Conservation (phyloP, 352 stramenopile genomes). For the Elongisporangium undulatum region DNA sequence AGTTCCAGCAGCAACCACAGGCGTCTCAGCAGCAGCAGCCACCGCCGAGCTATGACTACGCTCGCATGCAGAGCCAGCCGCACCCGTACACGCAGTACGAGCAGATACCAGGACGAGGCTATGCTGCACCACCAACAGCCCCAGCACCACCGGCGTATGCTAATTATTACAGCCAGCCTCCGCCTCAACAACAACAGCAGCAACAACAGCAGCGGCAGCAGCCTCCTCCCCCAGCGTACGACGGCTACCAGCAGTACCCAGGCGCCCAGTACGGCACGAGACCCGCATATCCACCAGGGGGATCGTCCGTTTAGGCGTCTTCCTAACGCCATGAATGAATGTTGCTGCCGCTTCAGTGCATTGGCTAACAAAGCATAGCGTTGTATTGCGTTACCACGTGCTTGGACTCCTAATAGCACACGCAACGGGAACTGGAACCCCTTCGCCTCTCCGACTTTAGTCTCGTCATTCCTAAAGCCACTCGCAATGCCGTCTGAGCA, state of each 20-base stretch:
- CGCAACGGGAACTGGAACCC: no score
- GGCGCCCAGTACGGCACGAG: conserved; percentile 10
- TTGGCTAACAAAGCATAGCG: no score
- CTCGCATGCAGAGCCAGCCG: conserved; percentile 16
- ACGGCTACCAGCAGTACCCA: conserved; percentile 46
- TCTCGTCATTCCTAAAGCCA: no score
- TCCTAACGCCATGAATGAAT: no score
- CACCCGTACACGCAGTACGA: conserved; percentile 43
- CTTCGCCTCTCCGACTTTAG: no score
- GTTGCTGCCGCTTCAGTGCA: no score
- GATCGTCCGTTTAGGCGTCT: no score
- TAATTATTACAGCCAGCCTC: conserved; percentile 36
- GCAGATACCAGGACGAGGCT: conserved; percentile 17
- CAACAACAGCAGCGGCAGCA: conserved; percentile 5
- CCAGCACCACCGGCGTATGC: conserved; percentile 30
- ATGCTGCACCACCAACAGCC: conserved; percentile 21
- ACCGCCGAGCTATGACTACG: conserved; percentile 34
- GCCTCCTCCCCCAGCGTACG: conserved; percentile 6
- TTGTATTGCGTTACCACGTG: no score
- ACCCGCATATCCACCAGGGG: neutral
- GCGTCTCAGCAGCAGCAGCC: conserved; percentile 5
- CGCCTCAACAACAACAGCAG: conserved; percentile 11
- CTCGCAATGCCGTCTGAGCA: no score
- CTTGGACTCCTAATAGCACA: no score
- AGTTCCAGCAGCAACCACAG: neutral